Evolutionary conservation across 805 yeast species (phyloP), one percentile per base, ranked within the genome.

Genomic region (Ogataea ganodermae): DNA sequence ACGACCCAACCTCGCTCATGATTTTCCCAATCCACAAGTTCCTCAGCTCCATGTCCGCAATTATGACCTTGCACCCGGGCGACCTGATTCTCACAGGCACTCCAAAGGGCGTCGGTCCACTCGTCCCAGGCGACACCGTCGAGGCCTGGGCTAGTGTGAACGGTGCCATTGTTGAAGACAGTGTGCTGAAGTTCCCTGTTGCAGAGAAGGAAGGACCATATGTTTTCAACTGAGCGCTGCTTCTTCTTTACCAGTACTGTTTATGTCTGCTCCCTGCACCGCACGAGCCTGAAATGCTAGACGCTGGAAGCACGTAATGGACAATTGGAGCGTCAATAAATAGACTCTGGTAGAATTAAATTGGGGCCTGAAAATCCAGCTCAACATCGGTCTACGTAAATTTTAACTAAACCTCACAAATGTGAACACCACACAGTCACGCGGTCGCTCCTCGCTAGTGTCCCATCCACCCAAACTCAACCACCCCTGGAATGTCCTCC

Each of bases 21-120:
- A 72, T 92, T 48, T 90, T 88, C 76, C 85, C 90, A 39, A 82
- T 94, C 61, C 91, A 90, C 60, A 78, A 81, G 58, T 84, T 94
- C 51, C 72, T 94, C 51, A 77, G 86, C 46, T 80, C 85, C 43
- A 86, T 91, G 81, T 86, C 96, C 4, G 69, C 83, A n/a, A 83
- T 89, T 58, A 92, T 92, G 92, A 89, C 97, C 3, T 73, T 94
- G 48, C 83, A 91, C 59, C 83, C 88, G 45, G 97, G 97, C 24
- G 99, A 94, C 62, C 75, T 94, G 52, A 83, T 94, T 49, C 74
- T 94, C 43, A 94, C 99, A 1, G 99, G 99, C 14, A 94, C 99
- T 1, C 99, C 99, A 38, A 89, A 90, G 66, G 99, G 99, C 14
- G 99, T 94, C n/a, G 97, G 98, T 7, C 71, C 77, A 21, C 70